Conservation (phyloP, 2,329 filamentous ascomycete genomes). For the Cryphonectria carpinicola region DNA sequence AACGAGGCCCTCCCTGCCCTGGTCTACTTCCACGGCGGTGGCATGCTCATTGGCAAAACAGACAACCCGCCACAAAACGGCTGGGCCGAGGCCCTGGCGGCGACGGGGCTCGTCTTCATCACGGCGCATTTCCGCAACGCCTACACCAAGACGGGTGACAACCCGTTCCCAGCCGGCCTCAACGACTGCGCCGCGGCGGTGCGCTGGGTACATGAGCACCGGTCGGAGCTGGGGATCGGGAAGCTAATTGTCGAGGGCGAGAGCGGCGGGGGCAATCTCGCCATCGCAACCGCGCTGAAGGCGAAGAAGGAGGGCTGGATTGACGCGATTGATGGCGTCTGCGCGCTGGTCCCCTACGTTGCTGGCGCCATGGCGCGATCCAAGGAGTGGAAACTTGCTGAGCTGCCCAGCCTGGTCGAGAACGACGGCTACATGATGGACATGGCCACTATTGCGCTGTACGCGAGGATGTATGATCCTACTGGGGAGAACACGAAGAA, state of each 20-base stretch:
- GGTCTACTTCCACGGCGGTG: slow-evolving; percentile 26
- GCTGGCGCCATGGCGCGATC: slow-evolving; percentile 30
- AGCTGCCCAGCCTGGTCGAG: not conserved
- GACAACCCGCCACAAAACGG: slow-evolving; percentile 4
- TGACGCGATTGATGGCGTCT: slow-evolving; percentile 34
- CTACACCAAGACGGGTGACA: slow-evolving; percentile 49
- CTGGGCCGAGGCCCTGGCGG: not conserved
- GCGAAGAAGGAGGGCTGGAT: slow-evolving; percentile 30
- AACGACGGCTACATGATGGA: not conserved
- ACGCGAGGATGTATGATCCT: not conserved
- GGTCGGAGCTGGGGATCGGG: not conserved
- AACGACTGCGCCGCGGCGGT: slow-evolving; percentile 26
- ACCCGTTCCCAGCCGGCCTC: slow-evolving; percentile 41
- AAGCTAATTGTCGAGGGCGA: slow-evolving; percentile 7
- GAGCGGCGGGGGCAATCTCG: slow-evolving; percentile 17
- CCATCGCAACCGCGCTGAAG: slow-evolving; percentile 41
- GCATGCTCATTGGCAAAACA: slow-evolving; percentile 11
- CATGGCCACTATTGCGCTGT: not conserved
- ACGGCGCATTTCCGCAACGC: slow-evolving; percentile 51
- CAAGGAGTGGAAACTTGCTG: not conserved
- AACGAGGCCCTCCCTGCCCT: not conserved
- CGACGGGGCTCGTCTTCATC: slow-evolving; percentile 8
- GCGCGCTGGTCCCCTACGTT: slow-evolving; percentile 35
- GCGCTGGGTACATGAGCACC: slow-evolving; percentile 36
- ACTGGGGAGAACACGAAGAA: slow-evolving; percentile 10